phyloP scores from a whole-genome alignment of 306 rosid genomes.

The Gillenia trifoliata region DNA sequence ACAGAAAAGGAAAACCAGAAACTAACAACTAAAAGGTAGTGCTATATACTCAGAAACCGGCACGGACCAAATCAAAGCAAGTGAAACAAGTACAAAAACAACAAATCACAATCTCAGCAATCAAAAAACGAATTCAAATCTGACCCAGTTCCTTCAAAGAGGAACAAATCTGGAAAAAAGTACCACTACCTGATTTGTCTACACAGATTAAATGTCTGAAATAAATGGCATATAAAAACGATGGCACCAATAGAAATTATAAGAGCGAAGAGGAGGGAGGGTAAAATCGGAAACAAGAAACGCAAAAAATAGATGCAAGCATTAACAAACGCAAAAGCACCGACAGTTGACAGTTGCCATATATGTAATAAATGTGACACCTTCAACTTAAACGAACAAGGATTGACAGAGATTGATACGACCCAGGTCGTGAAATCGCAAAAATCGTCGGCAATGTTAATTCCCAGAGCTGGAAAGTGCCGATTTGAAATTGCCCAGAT shows the following conservation, averaged over 20 bases:
- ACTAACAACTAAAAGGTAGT: background rate
- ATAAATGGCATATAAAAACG: background rate
- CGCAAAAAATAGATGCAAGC: background rate
- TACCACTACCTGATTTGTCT: background rate
- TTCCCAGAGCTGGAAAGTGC: background rate
- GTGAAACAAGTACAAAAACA: background rate
- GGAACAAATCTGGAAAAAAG: constrained; percentile 10
- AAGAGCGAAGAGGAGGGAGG: constrained; percentile 1
- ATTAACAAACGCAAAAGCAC: constrained; percentile 15
- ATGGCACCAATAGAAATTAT: background rate
- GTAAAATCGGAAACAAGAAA: background rate
- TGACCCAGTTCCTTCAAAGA: constrained; percentile 4
- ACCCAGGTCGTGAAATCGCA: constrained; percentile 15
- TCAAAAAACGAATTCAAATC: constrained; percentile 4
- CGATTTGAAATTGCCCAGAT: background rate
- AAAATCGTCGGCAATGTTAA: constrained; percentile 18
- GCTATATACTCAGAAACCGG: background rate
- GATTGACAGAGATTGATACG: background rate
- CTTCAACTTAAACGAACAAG: background rate
- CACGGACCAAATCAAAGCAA: constrained; percentile 1
- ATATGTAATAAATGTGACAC: constrained; percentile 9
- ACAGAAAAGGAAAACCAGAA: background rate
- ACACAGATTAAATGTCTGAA: background rate
- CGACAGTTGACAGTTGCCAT: constrained; percentile 29
- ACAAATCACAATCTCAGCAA: background rate